These are phyloP conservation scores for Calonectria hongkongensis DNA, from an alignment of 2,329 filamentous ascomycete species.

Conservation along the genomic window DNA sequence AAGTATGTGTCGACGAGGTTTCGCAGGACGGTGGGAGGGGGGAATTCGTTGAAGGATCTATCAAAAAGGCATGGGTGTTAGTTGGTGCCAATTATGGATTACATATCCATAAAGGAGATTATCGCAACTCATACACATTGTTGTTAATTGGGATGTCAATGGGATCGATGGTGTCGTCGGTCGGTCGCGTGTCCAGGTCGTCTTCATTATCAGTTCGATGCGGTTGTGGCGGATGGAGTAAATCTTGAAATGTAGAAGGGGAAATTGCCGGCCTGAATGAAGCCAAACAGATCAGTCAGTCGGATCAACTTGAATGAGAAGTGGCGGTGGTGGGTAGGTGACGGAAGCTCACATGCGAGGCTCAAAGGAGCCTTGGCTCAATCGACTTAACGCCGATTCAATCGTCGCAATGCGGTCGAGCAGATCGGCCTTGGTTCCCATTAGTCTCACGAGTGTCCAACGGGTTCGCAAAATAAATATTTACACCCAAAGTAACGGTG, in stretches of 20 bases:
- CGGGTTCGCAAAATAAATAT: background rate
- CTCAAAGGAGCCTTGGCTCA: constrained; percentile 13
- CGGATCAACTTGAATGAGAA: background rate
- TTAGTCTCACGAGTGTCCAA: background rate
- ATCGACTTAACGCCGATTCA: background rate
- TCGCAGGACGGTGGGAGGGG: background rate
- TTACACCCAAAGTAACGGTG: constrained; percentile 9
- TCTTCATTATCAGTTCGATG: background rate
- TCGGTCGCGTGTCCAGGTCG: constrained; percentile 1
- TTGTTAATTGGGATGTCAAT: background rate
- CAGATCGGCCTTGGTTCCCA: background rate
- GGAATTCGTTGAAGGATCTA: constrained; percentile 21
- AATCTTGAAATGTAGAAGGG: background rate
- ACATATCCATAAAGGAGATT: background rate
- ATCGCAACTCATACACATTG: background rate
- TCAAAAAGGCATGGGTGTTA: background rate
- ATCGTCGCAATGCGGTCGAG: constrained; percentile 20
- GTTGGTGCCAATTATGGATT: background rate
- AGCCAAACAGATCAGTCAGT: background rate
- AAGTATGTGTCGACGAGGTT: constrained; percentile 28
- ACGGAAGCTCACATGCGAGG: background rate
- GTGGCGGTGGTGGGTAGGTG: background rate
- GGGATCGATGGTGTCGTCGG: background rate
- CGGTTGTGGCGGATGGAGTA: background rate
- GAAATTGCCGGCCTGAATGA: background rate